Conservation (phyloP, 2,329 filamentous ascomycete species). For the Verticillium klebahnii region DNA sequence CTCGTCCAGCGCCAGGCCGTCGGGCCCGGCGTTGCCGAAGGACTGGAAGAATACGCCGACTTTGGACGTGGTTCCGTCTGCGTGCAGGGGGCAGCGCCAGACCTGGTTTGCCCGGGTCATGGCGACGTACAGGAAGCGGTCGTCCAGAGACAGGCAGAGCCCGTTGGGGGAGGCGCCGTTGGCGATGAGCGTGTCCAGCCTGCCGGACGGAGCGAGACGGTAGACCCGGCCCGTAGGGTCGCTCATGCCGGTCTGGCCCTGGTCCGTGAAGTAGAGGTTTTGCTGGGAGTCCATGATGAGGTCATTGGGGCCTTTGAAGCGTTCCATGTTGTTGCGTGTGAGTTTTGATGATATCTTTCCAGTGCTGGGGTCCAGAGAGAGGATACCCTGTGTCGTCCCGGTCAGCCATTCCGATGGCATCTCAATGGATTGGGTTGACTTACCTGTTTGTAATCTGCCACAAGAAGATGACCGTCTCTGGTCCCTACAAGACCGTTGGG, state of each 20-base stretch:
- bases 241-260: constrained; percentile 37
- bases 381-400: constrained; percentile 24
- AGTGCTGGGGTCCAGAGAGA: constrained; percentile 25
- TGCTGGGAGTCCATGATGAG: constrained; percentile 29
- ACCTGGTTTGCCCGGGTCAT: constrained; percentile 36
- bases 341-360: constrained; percentile 23
- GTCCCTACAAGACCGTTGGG: constrained; percentile 32
- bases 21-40: constrained; percentile 33
- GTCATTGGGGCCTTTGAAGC: constrained; percentile 39
- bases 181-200: constrained; percentile 28
- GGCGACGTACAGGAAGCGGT: constrained; percentile 33
- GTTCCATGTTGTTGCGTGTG: constrained; percentile 31
- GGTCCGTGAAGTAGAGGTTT: constrained; percentile 38
- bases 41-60: constrained; percentile 33
- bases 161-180: constrained; percentile 35
- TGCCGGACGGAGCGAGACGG: constrained; percentile 25
- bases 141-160: constrained; percentile 30
- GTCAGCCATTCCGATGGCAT: not conserved
- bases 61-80: constrained; percentile 32
- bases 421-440: not conserved
- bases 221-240: constrained; percentile 36
- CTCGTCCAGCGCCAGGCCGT: constrained; percentile 32
- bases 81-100: constrained; percentile 32
- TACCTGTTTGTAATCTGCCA: constrained; percentile 39
- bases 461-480: constrained; percentile 24